These are phyloP conservation scores for Coffea canephora DNA, from an alignment of 257 asterid species.

Conservation along the genomic window DNA sequence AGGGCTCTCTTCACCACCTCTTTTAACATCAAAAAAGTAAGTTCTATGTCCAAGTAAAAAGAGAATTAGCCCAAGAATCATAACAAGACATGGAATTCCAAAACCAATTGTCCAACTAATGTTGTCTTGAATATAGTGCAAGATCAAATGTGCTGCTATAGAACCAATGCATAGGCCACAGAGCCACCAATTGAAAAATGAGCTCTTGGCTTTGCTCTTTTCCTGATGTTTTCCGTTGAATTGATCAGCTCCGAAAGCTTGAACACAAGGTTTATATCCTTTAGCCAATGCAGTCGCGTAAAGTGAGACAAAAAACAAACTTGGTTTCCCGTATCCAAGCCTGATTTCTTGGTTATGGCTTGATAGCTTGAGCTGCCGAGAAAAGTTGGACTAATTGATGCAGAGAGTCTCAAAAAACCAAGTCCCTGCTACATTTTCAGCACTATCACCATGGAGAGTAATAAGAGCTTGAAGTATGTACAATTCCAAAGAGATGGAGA, in stretches of 20 bases:
- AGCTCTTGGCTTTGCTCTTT: slow-evolving; percentile 32
- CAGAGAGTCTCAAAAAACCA: slow-evolving; percentile 29
- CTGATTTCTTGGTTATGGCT: slow-evolving; percentile 6
- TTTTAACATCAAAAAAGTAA: slow-evolving; percentile 20
- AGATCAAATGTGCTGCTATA: too few relatives aligned
- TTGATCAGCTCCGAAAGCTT: slow-evolving; percentile 51
- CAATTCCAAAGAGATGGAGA: too few relatives aligned
- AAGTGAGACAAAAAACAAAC: slow-evolving; percentile 30
- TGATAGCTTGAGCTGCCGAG: background rate
- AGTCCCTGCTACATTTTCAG: slow-evolving; percentile 25
- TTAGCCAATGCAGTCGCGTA: slow-evolving; percentile 33
- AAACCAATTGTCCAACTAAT: slow-evolving; percentile 36
- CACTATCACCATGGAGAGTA: background rate
- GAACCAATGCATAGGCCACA: too few relatives aligned
- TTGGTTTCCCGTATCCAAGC: slow-evolving; percentile 1
- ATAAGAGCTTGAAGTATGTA: background rate
- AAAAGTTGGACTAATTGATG: slow-evolving; percentile 16
- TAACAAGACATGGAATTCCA: slow-evolving; percentile 34
- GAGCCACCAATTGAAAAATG: too few relatives aligned
- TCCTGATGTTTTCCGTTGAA: slow-evolving; percentile 34
- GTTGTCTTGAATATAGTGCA: background rate
- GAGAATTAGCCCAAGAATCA: slow-evolving; percentile 27
- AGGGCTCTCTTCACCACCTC: slow-evolving; percentile 16
- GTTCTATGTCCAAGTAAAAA: slow-evolving; percentile 30
- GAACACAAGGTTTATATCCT: slow-evolving; percentile 41